Evolutionary conservation across 2,329 filamentous ascomycete species (phyloP), one percentile per base, ranked within the genome.

Genomic region (Bertia moriformis): DNA sequence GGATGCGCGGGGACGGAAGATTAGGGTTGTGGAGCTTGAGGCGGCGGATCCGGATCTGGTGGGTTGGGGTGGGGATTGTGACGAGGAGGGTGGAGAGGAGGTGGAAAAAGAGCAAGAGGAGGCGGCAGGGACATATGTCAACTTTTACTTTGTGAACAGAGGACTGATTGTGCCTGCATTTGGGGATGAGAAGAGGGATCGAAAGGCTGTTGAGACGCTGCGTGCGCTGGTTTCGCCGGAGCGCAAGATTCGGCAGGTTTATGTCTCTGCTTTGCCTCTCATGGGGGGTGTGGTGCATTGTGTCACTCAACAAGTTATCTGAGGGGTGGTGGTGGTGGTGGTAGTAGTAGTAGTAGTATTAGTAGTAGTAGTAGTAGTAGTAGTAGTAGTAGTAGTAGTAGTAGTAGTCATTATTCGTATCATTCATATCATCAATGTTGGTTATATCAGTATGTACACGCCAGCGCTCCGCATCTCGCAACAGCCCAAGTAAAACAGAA

Each of bases 271-370:
- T 14, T 39, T 54, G 40, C 51, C 51, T 2, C 45, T 49, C 32
- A 50, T 47, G 30, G 51, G 51, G 3, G 51, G 51, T 30, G 51
- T 52, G 19, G 44, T 54, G 38, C 51, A 54, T 42, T 54, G 51
- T 45, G 46, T 47, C 14, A 54, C 50, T 17, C 51, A 54, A 37
- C 51, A 53, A 38, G 51, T 53, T 19, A 19, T 38, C 10, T 19
- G n/a, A n/a, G n/a, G n/a, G n/a, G 4, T 14, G 15, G 19, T 36
- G 32, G 19, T 4, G 32, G 5, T 36, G n/a, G n/a, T n/a, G n/a
- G n/a, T n/a, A n/a, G n/a, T n/a, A n/a, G n/a, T n/a, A n/a, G n/a
- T n/a, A n/a, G n/a, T n/a, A n/a, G n/a, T n/a, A n/a, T n/a, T n/a
- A n/a, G n/a, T n/a, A n/a, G n/a, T n/a, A n/a, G n/a, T n/a, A n/a